Percentiles rank a stretch among this genome's conserved stretches.
phyloP scores from a whole-genome alignment of 257 asterid species.

The Solanum ossicruentum region DNA sequence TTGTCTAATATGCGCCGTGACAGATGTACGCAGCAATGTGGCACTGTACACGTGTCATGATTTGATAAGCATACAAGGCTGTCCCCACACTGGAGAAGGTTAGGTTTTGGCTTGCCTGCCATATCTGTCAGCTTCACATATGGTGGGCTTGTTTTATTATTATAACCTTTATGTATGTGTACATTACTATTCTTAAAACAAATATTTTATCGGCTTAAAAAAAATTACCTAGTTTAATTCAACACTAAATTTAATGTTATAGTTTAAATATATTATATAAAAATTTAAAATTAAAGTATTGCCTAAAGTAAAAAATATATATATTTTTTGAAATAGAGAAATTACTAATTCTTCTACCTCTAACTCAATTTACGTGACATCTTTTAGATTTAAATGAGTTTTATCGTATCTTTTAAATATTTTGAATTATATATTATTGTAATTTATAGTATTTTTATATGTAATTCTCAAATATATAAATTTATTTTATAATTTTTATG shows the following conservation, averaged over 20 bases:
- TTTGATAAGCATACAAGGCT: neutral
- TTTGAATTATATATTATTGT: too few species aligned
- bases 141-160: conserved; percentile 16
- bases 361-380: neutral
- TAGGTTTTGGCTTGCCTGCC: conserved; percentile 15
- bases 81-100: conserved; percentile 16
- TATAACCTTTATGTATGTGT: conserved; percentile 17
- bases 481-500: too few species aligned
- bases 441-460: too few species aligned
- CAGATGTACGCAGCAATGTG: neutral
- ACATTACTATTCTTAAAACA: neutral
- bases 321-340: too few species aligned
- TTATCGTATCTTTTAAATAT: too few species aligned
- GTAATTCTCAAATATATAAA: too few species aligned
- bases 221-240: too few species aligned
- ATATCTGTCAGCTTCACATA: conserved; percentile 29
- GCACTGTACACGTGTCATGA: neutral
- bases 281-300: too few species aligned
- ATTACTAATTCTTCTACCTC: fast-evolving
- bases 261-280: too few species aligned
- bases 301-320: too few species aligned
- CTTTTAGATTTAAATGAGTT: neutral
- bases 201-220: too few species aligned
- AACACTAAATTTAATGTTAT: too few species aligned
- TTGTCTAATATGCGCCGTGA: neutral